Percentiles rank a stretch among this genome's conserved stretches.
phyloP scores from a whole-genome alignment of 257 asterid genomes.

The Coffea canephora region DNA sequence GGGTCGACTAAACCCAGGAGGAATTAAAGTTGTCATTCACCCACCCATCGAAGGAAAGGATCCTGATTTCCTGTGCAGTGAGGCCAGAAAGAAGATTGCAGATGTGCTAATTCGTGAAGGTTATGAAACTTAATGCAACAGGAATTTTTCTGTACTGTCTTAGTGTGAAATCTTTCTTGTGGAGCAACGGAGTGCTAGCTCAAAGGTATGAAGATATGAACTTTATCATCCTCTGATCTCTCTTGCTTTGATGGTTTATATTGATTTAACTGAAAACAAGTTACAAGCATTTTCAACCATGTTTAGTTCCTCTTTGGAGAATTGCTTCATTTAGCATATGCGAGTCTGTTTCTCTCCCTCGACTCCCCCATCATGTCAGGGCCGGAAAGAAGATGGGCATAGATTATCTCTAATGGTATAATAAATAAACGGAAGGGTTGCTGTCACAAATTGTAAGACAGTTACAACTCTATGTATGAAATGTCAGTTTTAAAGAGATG shows the following conservation, averaged over 20 bases:
- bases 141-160: no score
- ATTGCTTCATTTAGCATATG: background rate
- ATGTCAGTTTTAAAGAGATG: background rate
- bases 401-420: background rate
- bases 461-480: background rate
- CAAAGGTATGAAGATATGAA: background rate
- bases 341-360: background rate
- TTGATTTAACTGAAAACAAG: background rate
- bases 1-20: slow-evolving; percentile 61
- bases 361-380: background rate
- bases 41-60: slow-evolving; percentile 54
- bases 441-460: background rate
- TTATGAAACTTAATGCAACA: slow-evolving; percentile 21
- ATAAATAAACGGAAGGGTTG: background rate
- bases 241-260: background rate
- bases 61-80: slow-evolving; percentile 56
- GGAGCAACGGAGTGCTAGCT: background rate
- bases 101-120: slow-evolving; percentile 50
- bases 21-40: slow-evolving; percentile 72
- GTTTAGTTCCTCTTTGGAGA: no score
- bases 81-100: slow-evolving; percentile 65
- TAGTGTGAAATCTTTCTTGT: no score
- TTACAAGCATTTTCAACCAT: background rate
- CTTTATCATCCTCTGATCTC: background rate
- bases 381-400: background rate